phyloP scores from a whole-genome alignment of 306 rosid species.

The Prunus armeniaca region DNA sequence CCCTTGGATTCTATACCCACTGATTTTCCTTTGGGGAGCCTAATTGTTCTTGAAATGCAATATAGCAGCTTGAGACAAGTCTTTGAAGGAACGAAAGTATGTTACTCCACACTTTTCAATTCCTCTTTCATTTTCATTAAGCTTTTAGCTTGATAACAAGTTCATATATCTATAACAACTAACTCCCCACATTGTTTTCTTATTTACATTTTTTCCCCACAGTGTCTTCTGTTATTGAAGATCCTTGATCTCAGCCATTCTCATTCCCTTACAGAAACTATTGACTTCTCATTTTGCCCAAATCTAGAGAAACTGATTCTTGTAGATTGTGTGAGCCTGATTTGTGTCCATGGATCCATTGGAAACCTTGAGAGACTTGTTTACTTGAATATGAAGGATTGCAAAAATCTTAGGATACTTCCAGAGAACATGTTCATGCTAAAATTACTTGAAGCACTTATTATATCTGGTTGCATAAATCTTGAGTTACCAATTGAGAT shows the following conservation, averaged over 20 bases:
- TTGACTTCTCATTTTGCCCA: constrained; percentile 1
- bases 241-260: constrained; percentile 16
- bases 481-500: neutral
- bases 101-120: neutral
- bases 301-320: constrained; percentile 14
- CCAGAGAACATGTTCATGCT: neutral
- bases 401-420: constrained; percentile 7
- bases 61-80: neutral
- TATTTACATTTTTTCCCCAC: neutral
- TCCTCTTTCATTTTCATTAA: neutral
- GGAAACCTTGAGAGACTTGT: constrained; percentile 5
- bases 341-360: constrained; percentile 18
- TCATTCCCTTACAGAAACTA: neutral
- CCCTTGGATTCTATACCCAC: constrained; percentile 9
- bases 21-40: neutral
- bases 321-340: neutral
- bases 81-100: neutral
- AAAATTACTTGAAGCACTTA: neutral
- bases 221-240: constrained; percentile 10
- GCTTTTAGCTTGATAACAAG: no score
- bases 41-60: constrained; percentile 17
- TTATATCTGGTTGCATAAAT: neutral
- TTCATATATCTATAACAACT: neutral
- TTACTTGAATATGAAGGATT: constrained; percentile 7
- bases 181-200: neutral